Evolutionary conservation across 1,284 basidiomycete genomes (phyloP), one percentile per base, ranked within the genome.

Genomic region (Abortiporus biennis): DNA sequence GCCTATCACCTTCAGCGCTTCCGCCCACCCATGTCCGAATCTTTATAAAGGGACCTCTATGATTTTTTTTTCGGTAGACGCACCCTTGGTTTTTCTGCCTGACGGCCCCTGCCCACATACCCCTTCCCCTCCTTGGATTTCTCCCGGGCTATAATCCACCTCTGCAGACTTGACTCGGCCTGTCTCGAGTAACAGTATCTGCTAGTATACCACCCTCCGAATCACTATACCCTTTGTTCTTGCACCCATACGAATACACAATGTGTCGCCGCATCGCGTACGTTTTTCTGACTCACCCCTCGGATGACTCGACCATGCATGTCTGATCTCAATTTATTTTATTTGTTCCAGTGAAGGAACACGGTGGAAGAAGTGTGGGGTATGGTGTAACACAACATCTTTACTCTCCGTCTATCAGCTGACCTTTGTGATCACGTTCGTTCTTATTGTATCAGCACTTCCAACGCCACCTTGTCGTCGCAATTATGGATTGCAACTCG

Each of bases 401-500:
- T 34, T 46, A 40, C 34, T 31, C 16, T 32, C 22, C 27, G 20
- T 39, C 30, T 23, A 38, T 52, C 52, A 47, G 51, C 52, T 55
- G 54, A 54, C 48, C 52, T 31, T 16, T 22, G 34, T 45, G 38
- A 27, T 38, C 16, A 38, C 35, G 42, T 43, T 38, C 27, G 36
- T 36, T 41, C 19, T 47, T 9, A 11, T 39, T 32, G 21, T 38
- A 46, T 50, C n/a, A 85, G 83, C 81, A 85, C 57, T 85, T 85
- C 57, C 81, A 85, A 61, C 72, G 82, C 43, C 80, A 84, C 51
- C 58, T 78, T 31, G 70, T 85, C 46, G 65, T 76, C 35, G 82
- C 79, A 39, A 80, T 85, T 60, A 24, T 79, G 60, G 81, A 85
- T 55, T 85, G 81, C 63, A 74, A 67, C 57, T 76, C 72, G 19